Evolutionary conservation across 176 grass and related monocot species (phyloP).

Genomic region (Eragrostis curvula): DNA sequence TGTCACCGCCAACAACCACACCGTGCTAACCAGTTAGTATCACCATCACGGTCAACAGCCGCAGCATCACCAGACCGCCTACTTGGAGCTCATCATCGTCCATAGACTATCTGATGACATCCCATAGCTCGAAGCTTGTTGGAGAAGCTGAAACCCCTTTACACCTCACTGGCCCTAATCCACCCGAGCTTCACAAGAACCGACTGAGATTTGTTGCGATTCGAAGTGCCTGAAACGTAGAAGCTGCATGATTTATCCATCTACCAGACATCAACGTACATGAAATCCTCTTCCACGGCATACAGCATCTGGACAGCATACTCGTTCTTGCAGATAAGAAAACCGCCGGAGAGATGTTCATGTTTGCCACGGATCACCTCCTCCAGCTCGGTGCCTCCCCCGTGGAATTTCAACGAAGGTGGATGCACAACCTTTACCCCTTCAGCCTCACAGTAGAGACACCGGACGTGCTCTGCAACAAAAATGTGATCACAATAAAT

Average conservation of each 20-base stretch:
- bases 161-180: too few species aligned
- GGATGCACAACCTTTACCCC: slow-evolving; percentile 33
- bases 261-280: slow-evolving; percentile 2
- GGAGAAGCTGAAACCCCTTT: too few species aligned
- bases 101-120: too few species aligned
- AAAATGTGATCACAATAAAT: background rate
- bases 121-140: too few species aligned
- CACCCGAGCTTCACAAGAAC: too few species aligned
- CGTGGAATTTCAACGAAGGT: slow-evolving; percentile 6
- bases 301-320: background rate
- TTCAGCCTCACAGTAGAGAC: slow-evolving; percentile 30
- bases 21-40: too few species aligned
- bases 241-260: background rate
- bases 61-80: too few species aligned
- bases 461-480: slow-evolving; percentile 30
- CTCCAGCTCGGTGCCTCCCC: background rate
- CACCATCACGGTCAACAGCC: too few species aligned
- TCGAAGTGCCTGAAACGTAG: too few species aligned
- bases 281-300: slow-evolving; percentile 8
- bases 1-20: too few species aligned
- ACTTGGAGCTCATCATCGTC: too few species aligned
- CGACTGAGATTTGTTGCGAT: too few species aligned
- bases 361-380: background rate
- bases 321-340: background rate
- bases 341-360: background rate